These are phyloP conservation scores for Pyrenula aspistea DNA, from an alignment of 495 filamentous ascomycete genomes.

Conservation along the genomic window DNA sequence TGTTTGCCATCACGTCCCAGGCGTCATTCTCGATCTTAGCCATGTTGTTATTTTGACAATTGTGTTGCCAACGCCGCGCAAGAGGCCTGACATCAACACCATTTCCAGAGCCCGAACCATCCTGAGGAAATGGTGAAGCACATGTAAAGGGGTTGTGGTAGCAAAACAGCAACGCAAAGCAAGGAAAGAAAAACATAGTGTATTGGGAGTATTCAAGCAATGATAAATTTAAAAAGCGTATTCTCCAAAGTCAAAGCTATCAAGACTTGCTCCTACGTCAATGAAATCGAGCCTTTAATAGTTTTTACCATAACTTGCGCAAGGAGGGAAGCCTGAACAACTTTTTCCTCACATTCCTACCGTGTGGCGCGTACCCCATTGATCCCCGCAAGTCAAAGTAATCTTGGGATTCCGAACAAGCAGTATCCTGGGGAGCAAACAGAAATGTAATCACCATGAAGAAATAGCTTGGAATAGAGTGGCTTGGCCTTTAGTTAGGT, in stretches of 20 bases:
- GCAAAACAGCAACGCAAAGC: too few relatives aligned
- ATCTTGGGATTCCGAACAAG: background rate
- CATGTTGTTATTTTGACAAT: background rate
- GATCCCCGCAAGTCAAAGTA: background rate
- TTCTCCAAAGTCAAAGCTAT: background rate
- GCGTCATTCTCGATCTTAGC: background rate
- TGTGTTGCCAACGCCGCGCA: background rate
- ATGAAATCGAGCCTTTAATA: background rate
- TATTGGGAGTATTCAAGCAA: background rate
- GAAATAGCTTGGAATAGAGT: background rate
- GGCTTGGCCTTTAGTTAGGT: background rate
- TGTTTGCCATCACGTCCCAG: background rate
- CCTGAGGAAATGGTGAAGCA: background rate
- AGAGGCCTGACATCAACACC: background rate
- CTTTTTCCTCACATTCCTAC: background rate
- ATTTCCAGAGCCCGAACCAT: background rate
- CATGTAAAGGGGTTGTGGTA: background rate
- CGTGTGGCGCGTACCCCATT: background rate
- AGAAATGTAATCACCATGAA: background rate
- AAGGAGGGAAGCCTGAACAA: background rate
- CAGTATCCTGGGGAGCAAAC: background rate
- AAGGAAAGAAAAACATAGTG: background rate
- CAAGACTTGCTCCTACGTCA: background rate
- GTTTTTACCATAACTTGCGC: background rate
- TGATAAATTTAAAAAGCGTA: background rate